These are phyloP conservation scores for Hansenula anomala DNA, from an alignment of 1,139 yeast species.

Conservation along the genomic window DNA sequence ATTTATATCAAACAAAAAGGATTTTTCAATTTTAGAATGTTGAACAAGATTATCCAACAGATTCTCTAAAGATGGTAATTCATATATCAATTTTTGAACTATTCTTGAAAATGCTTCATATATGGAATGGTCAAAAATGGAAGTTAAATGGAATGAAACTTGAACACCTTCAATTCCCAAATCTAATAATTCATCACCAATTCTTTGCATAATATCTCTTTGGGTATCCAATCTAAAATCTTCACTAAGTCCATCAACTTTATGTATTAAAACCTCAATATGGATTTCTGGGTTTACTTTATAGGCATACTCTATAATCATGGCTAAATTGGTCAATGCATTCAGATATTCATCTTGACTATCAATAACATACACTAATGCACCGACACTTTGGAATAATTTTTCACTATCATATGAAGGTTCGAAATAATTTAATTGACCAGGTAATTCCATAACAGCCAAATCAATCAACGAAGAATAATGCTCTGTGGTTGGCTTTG, in stretches of 20 bases:
- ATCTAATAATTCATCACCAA: constrained; percentile 88
- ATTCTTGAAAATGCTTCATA: constrained; percentile 94
- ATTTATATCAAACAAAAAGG: constrained; percentile 84
- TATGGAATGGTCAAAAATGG: constrained; percentile 92
- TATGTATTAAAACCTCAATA: constrained; percentile 89
- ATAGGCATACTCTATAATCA: constrained; percentile 85
- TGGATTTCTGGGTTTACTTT: constrained; percentile 81
- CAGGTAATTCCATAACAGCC: constrained; percentile 95
- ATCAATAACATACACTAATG: constrained; percentile 90
- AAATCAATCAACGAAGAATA: constrained; percentile 77
- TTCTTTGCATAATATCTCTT: constrained; percentile 92
- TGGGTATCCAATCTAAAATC: constrained; percentile 94
- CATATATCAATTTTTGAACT: constrained; percentile 86
- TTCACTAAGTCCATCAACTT: constrained; percentile 91
- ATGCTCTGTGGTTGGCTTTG: constrained; percentile 80
- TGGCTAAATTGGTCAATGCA: constrained; percentile 83
- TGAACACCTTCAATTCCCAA: constrained; percentile 89
- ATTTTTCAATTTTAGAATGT: constrained; percentile 88
- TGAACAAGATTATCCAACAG: constrained; percentile 85
- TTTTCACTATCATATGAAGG: constrained; percentile 77
- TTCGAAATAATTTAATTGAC: constrained; percentile 86
- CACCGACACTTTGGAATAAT: constrained; percentile 81
- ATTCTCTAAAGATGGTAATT: constrained; percentile 82
- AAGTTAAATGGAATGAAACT: constrained; percentile 84
- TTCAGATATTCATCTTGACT: constrained; percentile 92